Conservation (phyloP, 192 early-diverging fungal genomes). For the Backusella macrospora region DNA sequence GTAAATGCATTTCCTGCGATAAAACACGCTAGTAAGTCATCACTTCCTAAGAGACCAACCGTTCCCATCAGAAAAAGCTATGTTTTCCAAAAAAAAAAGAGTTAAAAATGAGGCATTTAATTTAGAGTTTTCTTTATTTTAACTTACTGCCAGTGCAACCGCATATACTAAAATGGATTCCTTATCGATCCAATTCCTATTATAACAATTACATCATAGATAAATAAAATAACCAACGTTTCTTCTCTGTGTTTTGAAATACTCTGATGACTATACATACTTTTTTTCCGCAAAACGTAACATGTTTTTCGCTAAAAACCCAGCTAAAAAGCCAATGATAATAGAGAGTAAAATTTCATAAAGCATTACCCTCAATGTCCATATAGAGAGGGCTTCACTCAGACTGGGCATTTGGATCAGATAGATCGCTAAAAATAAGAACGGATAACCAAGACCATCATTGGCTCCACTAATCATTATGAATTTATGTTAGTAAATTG, state of each 20-base stretch:
- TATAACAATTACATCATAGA: not conserved
- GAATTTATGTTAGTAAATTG: not conserved
- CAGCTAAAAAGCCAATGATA: slow-evolving; percentile 72
- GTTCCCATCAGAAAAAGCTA: slow-evolving; percentile 64
- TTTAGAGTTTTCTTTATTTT: not conserved
- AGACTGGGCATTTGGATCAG: slow-evolving; percentile 50
- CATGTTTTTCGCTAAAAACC: slow-evolving; percentile 62
- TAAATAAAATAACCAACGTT: no score
- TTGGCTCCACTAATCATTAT: slow-evolving; percentile 66
- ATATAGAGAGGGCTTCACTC: slow-evolving; percentile 70
- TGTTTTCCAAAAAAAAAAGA: slow-evolving; percentile 1
- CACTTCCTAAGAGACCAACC: slow-evolving; percentile 71
- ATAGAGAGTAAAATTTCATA: slow-evolving; percentile 79
- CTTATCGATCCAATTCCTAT: slow-evolving; percentile 76
- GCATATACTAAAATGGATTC: slow-evolving; percentile 82
- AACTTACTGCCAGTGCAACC: slow-evolving; percentile 69
- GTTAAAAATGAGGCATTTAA: slow-evolving; percentile 6
- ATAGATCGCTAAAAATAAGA: slow-evolving; percentile 75
- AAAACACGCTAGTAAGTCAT: slow-evolving; percentile 80
- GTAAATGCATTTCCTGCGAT: slow-evolving; percentile 77
- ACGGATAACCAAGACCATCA: slow-evolving; percentile 85
- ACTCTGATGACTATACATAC: not conserved
- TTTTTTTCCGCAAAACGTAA: slow-evolving; percentile 64
- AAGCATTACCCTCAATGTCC: slow-evolving; percentile 64
- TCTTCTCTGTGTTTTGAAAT: not conserved